Percentiles rank a stretch among this genome's conserved stretches.
Evolutionary conservation across 441 rosid genomes (phyloP).

Genomic region (Eutrema salsugineum): DNA sequence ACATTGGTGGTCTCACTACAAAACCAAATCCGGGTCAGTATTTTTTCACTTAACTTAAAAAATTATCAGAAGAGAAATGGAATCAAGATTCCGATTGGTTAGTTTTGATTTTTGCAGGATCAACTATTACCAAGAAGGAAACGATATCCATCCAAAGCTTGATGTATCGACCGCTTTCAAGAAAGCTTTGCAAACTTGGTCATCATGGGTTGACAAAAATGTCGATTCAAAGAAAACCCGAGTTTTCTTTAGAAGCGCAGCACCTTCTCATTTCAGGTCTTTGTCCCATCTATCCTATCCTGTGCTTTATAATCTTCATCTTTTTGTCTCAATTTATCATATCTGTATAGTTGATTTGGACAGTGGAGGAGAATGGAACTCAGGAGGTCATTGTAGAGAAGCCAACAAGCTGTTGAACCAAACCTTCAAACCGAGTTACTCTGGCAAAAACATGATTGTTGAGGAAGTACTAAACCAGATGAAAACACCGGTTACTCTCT

Average conservation of each 20-base stretch:
- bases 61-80: background rate
- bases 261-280: conserved; percentile 96
- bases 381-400: conserved; percentile 83
- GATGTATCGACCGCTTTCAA: conserved; percentile 70
- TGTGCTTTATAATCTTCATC: background rate
- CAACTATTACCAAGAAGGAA: conserved; percentile 90
- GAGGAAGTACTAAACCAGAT: conserved; percentile 60
- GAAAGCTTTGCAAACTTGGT: conserved; percentile 83
- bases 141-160: conserved; percentile 60
- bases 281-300: background rate
- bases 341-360: background rate
- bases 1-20: conserved; percentile 97
- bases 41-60: background rate
- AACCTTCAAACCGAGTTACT: conserved; percentile 31
- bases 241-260: conserved; percentile 77
- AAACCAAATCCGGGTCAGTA: conserved; percentile 89
- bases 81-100: background rate
- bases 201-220: conserved; percentile 78
- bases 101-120: conserved; percentile 44
- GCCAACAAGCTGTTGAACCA: conserved; percentile 54
- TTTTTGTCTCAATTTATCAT: background rate
- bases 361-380: conserved; percentile 92
- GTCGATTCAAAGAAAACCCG: conserved; percentile 58
- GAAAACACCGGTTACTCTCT: conserved; percentile 66
- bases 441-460: conserved; percentile 50